Evolutionary conservation across 768 basidiomycete species (phyloP).

Genomic region (Leccinum fibrillosum): DNA sequence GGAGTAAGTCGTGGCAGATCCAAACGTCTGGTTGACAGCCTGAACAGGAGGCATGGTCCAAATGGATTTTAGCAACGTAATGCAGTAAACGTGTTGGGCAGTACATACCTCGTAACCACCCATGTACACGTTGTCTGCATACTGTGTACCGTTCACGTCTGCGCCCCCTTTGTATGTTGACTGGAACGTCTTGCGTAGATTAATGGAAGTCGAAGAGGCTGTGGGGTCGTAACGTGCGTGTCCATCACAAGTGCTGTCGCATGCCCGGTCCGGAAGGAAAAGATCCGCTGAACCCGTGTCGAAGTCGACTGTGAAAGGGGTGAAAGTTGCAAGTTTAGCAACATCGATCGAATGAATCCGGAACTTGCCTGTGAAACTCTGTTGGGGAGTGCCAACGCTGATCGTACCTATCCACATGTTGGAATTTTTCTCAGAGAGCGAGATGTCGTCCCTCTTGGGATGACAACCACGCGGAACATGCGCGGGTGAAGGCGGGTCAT

Average conservation of each 20-base stretch:
- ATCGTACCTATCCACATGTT: slow-evolving; percentile 47
- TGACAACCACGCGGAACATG: slow-evolving; percentile 4
- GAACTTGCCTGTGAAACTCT: slow-evolving; percentile 38
- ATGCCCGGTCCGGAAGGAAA: slow-evolving; percentile 35
- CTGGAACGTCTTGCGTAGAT: slow-evolving; percentile 25
- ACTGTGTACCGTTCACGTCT: slow-evolving; percentile 36
- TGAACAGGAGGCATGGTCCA: slow-evolving; percentile 5
- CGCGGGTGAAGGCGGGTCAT: not conserved
- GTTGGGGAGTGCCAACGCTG: slow-evolving; percentile 46
- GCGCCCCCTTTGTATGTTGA: slow-evolving; percentile 40
- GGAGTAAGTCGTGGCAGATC: slow-evolving; percentile 41
- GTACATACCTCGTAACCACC: slow-evolving; percentile 31
- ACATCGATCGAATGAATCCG: not conserved
- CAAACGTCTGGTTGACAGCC: slow-evolving; percentile 41
- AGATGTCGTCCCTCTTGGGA: slow-evolving; percentile 28
- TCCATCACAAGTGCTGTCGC: slow-evolving; percentile 28
- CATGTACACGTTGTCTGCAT: slow-evolving; percentile 42
- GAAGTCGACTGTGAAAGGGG: slow-evolving; percentile 41
- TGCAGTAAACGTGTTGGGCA: slow-evolving; percentile 13
- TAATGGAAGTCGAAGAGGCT: slow-evolving; percentile 31
- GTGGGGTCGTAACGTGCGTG: slow-evolving; percentile 31
- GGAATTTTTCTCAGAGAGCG: slow-evolving; percentile 36
- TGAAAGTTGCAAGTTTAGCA: not conserved
- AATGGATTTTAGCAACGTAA: slow-evolving; percentile 2
- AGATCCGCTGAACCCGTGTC: slow-evolving; percentile 54